Base-by-base conservation (phyloP, 352 stramenopile genomes). In the Thraustochytrium striatum region DNA sequence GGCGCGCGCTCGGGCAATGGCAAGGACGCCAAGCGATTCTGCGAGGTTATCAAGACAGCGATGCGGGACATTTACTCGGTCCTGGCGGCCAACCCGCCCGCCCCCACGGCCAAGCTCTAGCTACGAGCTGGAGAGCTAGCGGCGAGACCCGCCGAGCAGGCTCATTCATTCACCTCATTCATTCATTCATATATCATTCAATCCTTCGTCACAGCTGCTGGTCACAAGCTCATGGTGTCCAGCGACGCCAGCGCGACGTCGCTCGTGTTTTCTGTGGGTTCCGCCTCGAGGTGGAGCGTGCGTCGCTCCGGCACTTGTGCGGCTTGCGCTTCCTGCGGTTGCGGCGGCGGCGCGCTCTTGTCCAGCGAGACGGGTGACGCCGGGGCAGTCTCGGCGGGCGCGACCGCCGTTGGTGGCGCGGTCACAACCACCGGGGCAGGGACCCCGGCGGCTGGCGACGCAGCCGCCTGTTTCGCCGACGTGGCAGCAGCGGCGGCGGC, bases 11-110 rank as follows among this genome's bases (percentile, higher is more conserved):
- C 41, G 11, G 65, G 65, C 25, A 50, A 50, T 0, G 50, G 43
- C 32, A 75, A 75, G 52, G 65, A 75, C 25, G 65, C 41, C 19
- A 28, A 13, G 28, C 65, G 65, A 11, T 75, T 75, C 35, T 7
- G 3, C n/a, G 41, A 61, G 41, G n/a, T 8, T 3, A 61, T 75
- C 21, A 72, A 75, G 65, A 61, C 25, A 3, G 65, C 65, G 16
- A 47, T 75, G 11, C 65, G 65, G 13, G 65, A 75, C 52, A 25
- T 75, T 16, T 50, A 75, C 21, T n/a, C 7, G 41, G 16, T 75
- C 5, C 65, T 75, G 41, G 44, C 33, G 19, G 32, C 11, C 19
- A 16, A 75, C 41, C 65, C 65, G 8, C 5, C 50, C 11, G 25
- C 53, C 5, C 39, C 39, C 39, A 47, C 5, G 13, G 30, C 59